A percentile compares a stretch with the other conserved stretches of the same genome.
Evolutionary conservation across 768 basidiomycete species (phyloP).

Genomic region (Boletus sensibilis): DNA sequence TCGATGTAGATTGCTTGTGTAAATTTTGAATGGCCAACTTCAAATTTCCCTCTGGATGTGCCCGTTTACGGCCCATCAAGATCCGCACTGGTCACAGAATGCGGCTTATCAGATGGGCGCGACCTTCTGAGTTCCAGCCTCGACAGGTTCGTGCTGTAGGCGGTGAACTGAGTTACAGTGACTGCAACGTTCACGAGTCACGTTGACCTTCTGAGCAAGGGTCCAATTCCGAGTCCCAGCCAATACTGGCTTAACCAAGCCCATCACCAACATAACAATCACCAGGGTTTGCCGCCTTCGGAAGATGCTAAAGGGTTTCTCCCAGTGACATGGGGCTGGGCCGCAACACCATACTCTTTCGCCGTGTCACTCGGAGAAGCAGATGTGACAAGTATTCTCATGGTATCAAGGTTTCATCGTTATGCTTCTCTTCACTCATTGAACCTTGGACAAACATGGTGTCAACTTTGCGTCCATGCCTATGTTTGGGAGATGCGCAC

Average conservation of each 20-base stretch:
- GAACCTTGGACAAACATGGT: conserved; percentile 9
- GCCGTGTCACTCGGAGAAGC: neutral
- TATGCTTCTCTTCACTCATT: neutral
- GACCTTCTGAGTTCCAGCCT: neutral
- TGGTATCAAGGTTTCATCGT: conserved; percentile 23
- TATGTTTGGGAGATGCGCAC: conserved; percentile 17
- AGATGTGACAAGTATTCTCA: neutral
- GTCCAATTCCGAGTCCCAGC: neutral
- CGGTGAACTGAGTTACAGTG: neutral
- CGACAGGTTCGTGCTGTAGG: neutral
- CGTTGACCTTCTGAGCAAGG: neutral
- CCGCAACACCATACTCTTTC: neutral
- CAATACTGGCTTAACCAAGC: neutral
- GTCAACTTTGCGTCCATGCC: conserved; percentile 22
- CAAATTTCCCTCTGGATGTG: neutral
- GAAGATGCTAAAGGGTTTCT: neutral
- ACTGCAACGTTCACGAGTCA: neutral
- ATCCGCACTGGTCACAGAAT: neutral
- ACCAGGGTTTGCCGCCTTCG: neutral
- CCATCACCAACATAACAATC: neutral
- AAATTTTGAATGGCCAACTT: too few species aligned
- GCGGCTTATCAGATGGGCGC: neutral
- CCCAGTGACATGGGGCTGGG: neutral
- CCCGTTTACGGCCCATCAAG: neutral
- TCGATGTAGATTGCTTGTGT: too few species aligned